A percentile compares a stretch with the other conserved stretches of the same genome.
Evolutionary conservation across 2,329 filamentous ascomycete species (phyloP).

Genomic region (Phialophora tarda): DNA sequence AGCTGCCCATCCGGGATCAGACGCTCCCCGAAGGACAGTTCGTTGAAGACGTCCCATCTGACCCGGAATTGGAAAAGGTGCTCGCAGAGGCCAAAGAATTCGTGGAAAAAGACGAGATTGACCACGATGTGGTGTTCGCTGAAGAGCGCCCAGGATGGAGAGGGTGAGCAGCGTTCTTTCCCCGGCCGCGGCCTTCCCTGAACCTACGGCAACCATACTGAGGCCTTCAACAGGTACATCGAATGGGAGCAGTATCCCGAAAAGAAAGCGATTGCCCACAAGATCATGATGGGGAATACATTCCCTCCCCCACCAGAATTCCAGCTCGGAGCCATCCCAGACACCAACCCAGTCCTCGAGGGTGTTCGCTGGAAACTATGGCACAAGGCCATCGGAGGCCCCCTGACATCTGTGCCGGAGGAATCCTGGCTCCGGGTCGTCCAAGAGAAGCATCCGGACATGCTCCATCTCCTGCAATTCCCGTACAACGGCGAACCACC

Average conservation of each 20-base stretch:
- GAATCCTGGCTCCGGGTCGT: conserved; percentile 64
- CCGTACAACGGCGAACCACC: conserved; percentile 69
- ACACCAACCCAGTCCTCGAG: conserved; percentile 63
- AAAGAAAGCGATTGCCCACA: conserved; percentile 65
- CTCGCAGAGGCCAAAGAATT: conserved; percentile 28
- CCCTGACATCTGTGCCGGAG: conserved; percentile 57
- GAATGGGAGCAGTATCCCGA: conserved; percentile 74
- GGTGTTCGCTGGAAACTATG: conserved; percentile 65
- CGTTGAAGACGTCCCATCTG: conserved; percentile 44
- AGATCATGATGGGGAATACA: conserved; percentile 61
- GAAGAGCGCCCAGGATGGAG: conserved; percentile 56
- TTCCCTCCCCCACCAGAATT: conserved; percentile 60
- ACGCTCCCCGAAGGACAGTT: conserved; percentile 47
- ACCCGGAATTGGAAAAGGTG: conserved; percentile 27
- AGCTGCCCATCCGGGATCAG: conserved; percentile 57
- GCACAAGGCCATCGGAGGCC: conserved; percentile 60
- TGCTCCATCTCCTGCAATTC: conserved; percentile 67
- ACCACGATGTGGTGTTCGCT: conserved; percentile 49
- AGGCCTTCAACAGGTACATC: conserved; percentile 56
- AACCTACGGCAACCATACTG: neutral
- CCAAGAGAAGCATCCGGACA: conserved; percentile 64
- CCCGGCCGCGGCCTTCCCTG: neutral
- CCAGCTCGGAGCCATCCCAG: conserved; percentile 61
- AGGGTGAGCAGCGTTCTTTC: conserved; percentile 43
- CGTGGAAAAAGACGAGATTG: conserved; percentile 48